Evolutionary conservation across 768 basidiomycete species (phyloP).

Genomic region (Mycena pura): DNA sequence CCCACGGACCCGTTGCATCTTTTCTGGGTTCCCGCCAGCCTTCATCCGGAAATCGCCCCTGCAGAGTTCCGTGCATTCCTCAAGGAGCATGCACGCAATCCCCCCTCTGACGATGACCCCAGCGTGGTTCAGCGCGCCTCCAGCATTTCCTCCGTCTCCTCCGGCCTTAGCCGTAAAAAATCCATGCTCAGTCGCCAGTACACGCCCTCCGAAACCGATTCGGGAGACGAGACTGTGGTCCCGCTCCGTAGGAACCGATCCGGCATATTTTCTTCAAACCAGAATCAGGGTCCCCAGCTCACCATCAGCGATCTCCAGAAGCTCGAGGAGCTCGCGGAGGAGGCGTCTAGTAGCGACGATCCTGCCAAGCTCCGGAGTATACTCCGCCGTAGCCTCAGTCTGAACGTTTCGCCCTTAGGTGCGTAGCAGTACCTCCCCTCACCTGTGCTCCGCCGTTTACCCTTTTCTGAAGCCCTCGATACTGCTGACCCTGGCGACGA

Average conservation of each 20-base stretch:
- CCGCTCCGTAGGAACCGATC: slow-evolving; percentile 74
- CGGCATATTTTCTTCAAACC: slow-evolving; percentile 59
- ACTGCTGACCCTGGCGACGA: slow-evolving; percentile 77
- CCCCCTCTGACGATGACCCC: slow-evolving; percentile 56
- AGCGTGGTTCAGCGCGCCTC: slow-evolving; percentile 48
- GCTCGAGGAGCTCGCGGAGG: slow-evolving; percentile 91
- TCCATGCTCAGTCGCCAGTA: slow-evolving; percentile 97
- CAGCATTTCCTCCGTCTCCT: slow-evolving; percentile 46
- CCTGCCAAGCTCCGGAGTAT: slow-evolving; percentile 79
- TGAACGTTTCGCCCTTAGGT: slow-evolving; percentile 88
- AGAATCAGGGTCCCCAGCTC: slow-evolving; percentile 76
- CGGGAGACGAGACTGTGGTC: slow-evolving; percentile 68
- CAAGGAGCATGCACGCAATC: slow-evolving; percentile 84
- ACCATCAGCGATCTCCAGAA: slow-evolving; percentile 95
- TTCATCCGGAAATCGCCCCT: slow-evolving; percentile 98
- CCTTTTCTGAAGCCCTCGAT: slow-evolving; percentile 71
- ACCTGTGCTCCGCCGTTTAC: slow-evolving; percentile 41
- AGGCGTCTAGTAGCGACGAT: slow-evolving; percentile 84
- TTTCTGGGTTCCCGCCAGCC: slow-evolving; percentile 97
- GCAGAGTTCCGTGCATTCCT: slow-evolving; percentile 95
- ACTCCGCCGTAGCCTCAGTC: slow-evolving; percentile 84
- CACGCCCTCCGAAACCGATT: slow-evolving; percentile 80
- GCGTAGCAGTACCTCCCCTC: slow-evolving; percentile 43
- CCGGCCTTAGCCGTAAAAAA: slow-evolving; percentile 78
- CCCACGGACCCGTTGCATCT: slow-evolving; percentile 79